Base-by-base conservation (phyloP, 164 flowering plant genomes). In the Paratinospora sagittata region DNA sequence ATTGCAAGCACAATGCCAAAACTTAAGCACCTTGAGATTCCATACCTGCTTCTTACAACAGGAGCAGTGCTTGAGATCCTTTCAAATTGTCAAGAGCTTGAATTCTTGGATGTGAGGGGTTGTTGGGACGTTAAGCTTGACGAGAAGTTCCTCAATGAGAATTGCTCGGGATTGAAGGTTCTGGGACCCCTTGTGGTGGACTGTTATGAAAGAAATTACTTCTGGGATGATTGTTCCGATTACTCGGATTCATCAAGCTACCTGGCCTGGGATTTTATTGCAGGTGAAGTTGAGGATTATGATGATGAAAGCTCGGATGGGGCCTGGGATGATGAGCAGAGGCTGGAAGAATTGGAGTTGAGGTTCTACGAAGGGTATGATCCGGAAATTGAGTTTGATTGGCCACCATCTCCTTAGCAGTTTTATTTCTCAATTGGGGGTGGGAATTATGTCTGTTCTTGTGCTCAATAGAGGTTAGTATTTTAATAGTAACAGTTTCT, bases 1-100 rank as follows among this genome's bases (percentile, higher is more conserved):
- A 91, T 89, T 47, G 91, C 97, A 12, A 26, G 81, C 66, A 86
- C 94, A 57, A 91, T 91, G 97, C 91, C 91, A 6, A 84, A 76
- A 67, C 89, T 90, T 58, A 84, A 82, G 79, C 88, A 84, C 72
- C 87, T 90, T 16, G 93, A 88, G 76, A 74, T 89, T 79, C 86
- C 90, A 24, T 89, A 89, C 78, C 70, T 78, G 45, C 81, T 75
- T 14, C 73, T 89, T 43, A 74, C 78, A 16, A 80, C 82, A 3
- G 71, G 26, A 0, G 78, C 78, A 24, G 73, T 80, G 19, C 78
- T 73, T 21, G 73, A 71, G 70, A 80, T 85, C 61, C 76, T 81
- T 23, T 41, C 76, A 8, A 55, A 26, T 36, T 82, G 79, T 63
- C 47, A 66, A 13, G 81, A 85, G 52, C 90, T 91, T 0, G 85